Percentiles rank a stretch among this genome's conserved stretches.
These are phyloP conservation scores for Hericium rajendrae DNA, from an alignment of 768 basidiomycete genomes.

Conservation along the genomic window DNA sequence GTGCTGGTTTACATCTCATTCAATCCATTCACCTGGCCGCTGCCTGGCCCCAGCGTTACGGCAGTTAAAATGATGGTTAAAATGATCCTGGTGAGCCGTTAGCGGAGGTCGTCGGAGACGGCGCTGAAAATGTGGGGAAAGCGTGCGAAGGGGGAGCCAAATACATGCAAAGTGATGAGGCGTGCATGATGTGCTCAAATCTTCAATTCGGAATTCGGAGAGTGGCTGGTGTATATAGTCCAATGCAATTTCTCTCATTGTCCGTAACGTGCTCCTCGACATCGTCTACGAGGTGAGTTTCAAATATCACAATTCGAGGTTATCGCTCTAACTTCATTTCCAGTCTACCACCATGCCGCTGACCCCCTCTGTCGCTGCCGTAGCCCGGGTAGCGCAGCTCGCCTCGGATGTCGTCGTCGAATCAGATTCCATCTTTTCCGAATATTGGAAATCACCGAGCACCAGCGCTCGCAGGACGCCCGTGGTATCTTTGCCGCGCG, in stretches of 20 bases:
- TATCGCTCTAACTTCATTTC: not conserved
- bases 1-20: no score
- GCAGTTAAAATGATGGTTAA: no score
- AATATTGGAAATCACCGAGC: conserved; percentile 27
- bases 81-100: no score
- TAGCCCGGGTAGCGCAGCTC: conserved; percentile 63
- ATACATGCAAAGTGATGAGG: not conserved
- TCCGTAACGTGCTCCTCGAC: not conserved
- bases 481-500: conserved; percentile 44
- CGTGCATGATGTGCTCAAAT: not conserved
- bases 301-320: not conserved
- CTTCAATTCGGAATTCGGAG: not conserved
- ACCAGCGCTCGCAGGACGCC: conserved; percentile 19
- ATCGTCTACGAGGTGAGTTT: not conserved
- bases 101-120: no score
- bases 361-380: conserved; percentile 25
- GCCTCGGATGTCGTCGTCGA: conserved; percentile 61
- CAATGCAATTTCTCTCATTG: not conserved
- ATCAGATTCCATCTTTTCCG: conserved; percentile 30
- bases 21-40: no score
- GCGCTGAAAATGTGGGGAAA: no score
- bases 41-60: no score
- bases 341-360: conserved; percentile 1
- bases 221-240: not conserved
- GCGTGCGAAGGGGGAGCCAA: not conserved